Conservation (phyloP, 768 basidiomycete genomes). For the Postia placenta region DNA sequence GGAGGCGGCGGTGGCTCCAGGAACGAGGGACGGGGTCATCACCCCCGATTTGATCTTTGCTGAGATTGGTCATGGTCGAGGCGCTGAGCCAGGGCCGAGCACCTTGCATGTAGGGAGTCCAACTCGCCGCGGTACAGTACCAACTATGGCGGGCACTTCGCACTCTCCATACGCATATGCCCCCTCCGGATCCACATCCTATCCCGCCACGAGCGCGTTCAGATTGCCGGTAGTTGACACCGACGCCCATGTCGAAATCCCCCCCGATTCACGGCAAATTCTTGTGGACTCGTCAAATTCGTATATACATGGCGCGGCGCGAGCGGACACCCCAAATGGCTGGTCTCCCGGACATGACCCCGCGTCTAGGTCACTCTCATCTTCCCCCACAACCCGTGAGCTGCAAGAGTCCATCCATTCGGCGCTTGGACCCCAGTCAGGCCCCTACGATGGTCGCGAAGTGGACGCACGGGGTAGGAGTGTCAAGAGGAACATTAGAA, state of each 20-base stretch:
- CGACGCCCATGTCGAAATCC: conserved; percentile 3
- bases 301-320: conserved; percentile 10
- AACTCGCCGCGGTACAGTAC: conserved; percentile 4
- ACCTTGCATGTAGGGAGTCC: conserved; percentile 9
- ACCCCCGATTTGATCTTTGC: conserved; percentile 73
- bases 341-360: conserved; percentile 14
- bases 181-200: not conserved
- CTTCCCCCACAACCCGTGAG: conserved; percentile 32
- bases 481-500: conserved; percentile 60
- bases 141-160: not conserved
- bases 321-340: conserved; percentile 4
- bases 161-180: not conserved
- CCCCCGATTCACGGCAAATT: conserved; percentile 10
- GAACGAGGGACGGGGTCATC: conserved; percentile 41
- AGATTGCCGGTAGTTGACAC: conserved; percentile 5
- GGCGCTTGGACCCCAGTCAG: conserved; percentile 19
- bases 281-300: conserved; percentile 20
- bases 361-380: conserved; percentile 15
- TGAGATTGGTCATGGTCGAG: conserved; percentile 72
- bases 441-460: conserved; percentile 11
- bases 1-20: conserved; percentile 31
- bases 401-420: conserved; percentile 35
- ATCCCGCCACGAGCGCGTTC: not conserved
- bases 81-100: conserved; percentile 27
- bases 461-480: conserved; percentile 48